Conservation (phyloP, 176 grass and related monocot genomes). For the Bonia amplexicaulis region DNA sequence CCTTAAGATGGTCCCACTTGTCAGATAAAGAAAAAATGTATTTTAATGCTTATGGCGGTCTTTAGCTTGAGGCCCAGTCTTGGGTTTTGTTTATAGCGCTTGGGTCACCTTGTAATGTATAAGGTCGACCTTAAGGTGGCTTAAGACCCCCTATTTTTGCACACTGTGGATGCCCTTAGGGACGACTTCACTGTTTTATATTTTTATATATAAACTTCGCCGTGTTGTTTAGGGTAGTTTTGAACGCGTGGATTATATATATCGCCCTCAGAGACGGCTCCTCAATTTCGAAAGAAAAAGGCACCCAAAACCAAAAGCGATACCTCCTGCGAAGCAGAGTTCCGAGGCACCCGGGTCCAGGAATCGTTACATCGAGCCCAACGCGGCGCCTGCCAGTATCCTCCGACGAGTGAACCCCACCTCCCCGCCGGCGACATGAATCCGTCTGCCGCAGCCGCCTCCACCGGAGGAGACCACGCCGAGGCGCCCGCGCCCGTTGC, state of each 20-base stretch:
- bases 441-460: constrained; percentile 31
- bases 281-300: not conserved
- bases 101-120: too few species aligned
- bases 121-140: too few species aligned
- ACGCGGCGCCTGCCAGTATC: not conserved
- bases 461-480: constrained; percentile 5
- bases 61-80: too few species aligned
- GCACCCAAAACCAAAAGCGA: not conserved
- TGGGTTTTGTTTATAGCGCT: too few species aligned
- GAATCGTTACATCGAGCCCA: constrained; percentile 13
- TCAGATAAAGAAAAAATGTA: too few species aligned
- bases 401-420: not conserved
- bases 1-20: too few species aligned
- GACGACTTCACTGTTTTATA: not conserved
- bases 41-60: too few species aligned
- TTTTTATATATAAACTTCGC: too few species aligned
- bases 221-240: not conserved
- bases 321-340: not conserved
- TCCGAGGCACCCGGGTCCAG: constrained; percentile 15
- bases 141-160: too few species aligned
- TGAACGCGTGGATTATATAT: not conserved
- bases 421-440: constrained; percentile 41
- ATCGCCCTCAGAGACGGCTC: not conserved
- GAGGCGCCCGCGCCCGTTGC: not conserved
- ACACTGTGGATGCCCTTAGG: too few species aligned